These are phyloP conservation scores for Cyberlindnera veronae DNA, from an alignment of 805 yeast genomes.

Conservation along the genomic window DNA sequence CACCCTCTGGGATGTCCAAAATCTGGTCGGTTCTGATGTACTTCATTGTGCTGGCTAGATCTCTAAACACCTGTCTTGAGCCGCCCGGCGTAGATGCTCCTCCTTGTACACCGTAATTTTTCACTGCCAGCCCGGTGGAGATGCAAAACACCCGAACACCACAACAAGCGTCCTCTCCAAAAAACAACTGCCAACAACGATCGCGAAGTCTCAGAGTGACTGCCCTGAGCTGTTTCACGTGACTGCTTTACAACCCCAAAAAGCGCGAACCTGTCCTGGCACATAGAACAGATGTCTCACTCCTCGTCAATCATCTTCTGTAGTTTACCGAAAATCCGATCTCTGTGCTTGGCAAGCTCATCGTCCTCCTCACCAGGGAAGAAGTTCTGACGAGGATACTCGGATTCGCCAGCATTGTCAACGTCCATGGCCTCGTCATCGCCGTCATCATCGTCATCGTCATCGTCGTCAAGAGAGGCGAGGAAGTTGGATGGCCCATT, in stretches of 20 bases:
- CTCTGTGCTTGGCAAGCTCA: slow-evolving; percentile 61
- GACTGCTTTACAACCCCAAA: neutral
- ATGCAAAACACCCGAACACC: slow-evolving; percentile 17
- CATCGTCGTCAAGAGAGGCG: slow-evolving; percentile 33
- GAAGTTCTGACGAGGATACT: slow-evolving; percentile 46
- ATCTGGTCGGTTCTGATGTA: slow-evolving; percentile 83
- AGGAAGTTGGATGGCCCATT: slow-evolving; percentile 33
- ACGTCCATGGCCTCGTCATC: slow-evolving; percentile 48
- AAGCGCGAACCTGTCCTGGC: too few relatives aligned
- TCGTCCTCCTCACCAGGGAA: slow-evolving; percentile 56
- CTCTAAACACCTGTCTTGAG: neutral
- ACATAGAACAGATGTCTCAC: too few relatives aligned
- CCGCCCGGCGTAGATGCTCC: neutral
- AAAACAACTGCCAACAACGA: neutral
- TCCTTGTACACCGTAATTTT: slow-evolving; percentile 7
- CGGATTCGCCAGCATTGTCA: slow-evolving; percentile 31
- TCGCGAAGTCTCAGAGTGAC: neutral
- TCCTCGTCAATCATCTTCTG: slow-evolving; percentile 51
- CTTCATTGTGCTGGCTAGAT: slow-evolving; percentile 47
- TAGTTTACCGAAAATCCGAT: slow-evolving; percentile 53
- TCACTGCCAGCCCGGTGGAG: slow-evolving; percentile 8
- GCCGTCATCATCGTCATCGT: slow-evolving; percentile 47
- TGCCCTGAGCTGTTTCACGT: slow-evolving; percentile 2
- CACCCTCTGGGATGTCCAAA: slow-evolving; percentile 88
- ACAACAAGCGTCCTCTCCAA: neutral